Evolutionary conservation across 192 early-diverging fungal genomes (phyloP).

Genomic region (Backusella psychrophila): DNA sequence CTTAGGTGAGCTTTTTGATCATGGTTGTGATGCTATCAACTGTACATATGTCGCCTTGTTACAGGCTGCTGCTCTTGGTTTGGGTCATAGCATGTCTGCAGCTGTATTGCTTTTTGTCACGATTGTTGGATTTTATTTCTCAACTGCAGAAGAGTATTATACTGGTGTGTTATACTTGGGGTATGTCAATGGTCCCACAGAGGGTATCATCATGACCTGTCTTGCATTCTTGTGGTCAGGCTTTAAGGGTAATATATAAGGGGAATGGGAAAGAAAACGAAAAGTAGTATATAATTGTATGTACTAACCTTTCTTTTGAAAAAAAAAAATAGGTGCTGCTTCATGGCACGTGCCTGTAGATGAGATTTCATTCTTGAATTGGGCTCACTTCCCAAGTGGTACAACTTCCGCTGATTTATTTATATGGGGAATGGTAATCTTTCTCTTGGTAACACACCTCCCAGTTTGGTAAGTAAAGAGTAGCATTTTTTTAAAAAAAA

Average conservation of each 20-base stretch:
- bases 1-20: constrained; percentile 84
- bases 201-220: constrained; percentile 75
- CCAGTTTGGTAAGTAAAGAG: constrained; percentile 48
- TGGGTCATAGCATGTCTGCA: constrained; percentile 68
- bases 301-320: not conserved
- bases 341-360: constrained; percentile 16
- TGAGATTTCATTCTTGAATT: constrained; percentile 5
- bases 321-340: constrained; percentile 6
- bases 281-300: not conserved
- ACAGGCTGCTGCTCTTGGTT: constrained; percentile 69
- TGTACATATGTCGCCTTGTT: constrained; percentile 74
- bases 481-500: not conserved
- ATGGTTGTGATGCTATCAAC: constrained; percentile 86
- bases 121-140: constrained; percentile 77
- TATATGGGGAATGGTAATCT: constrained; percentile 35
- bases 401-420: constrained; percentile 29
- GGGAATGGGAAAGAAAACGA: not conserved
- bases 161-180: constrained; percentile 84
- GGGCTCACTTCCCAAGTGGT: not conserved
- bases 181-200: constrained; percentile 83
- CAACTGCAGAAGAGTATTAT: constrained; percentile 91
- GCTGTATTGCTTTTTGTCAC: constrained; percentile 62
- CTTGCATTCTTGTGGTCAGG: constrained; percentile 66
- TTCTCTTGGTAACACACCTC: constrained; percentile 51
- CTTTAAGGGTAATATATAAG: constrained; percentile 47